Evolutionary conservation across 2,329 filamentous ascomycete genomes (phyloP).

Genomic region (Botrytis sinoallii): DNA sequence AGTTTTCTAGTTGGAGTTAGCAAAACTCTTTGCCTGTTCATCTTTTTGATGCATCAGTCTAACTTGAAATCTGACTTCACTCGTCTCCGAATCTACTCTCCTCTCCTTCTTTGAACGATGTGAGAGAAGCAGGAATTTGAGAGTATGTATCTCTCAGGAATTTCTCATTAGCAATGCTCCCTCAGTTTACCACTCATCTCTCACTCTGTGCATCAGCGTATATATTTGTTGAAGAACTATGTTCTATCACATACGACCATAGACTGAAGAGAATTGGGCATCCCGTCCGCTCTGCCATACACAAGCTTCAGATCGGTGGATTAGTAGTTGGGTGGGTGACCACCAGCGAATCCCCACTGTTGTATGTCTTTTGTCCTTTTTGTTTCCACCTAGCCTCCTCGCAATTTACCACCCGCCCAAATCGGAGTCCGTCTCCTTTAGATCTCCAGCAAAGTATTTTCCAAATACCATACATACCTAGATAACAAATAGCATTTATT

Average conservation of each 20-base stretch:
- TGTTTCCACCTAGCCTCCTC: too few species aligned
- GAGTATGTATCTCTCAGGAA: not conserved
- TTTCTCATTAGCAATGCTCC: not conserved
- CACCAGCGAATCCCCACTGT: not conserved
- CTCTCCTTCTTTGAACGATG: not conserved
- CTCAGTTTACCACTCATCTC: not conserved
- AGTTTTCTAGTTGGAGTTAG: not conserved
- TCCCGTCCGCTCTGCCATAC: not conserved
- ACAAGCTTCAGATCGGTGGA: not conserved
- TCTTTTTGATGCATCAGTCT: not conserved
- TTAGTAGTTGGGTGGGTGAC: not conserved
- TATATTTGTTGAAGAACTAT: too few species aligned
- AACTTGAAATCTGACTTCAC: not conserved
- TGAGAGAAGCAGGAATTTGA: not conserved
- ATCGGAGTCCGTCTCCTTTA: not conserved
- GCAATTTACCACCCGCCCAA: too few species aligned
- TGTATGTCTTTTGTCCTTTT: too few species aligned
- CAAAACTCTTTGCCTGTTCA: not conserved
- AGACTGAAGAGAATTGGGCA: not conserved
- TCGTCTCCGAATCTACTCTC: not conserved
- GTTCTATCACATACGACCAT: not conserved
- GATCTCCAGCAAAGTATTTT: rapidly evolving
- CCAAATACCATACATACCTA: not conserved
- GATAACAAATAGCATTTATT: not conserved
- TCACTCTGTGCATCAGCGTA: not conserved